Evolutionary conservation across 2,329 filamentous ascomycete species (phyloP).

Genomic region (Hymenoscyphus occultus): DNA sequence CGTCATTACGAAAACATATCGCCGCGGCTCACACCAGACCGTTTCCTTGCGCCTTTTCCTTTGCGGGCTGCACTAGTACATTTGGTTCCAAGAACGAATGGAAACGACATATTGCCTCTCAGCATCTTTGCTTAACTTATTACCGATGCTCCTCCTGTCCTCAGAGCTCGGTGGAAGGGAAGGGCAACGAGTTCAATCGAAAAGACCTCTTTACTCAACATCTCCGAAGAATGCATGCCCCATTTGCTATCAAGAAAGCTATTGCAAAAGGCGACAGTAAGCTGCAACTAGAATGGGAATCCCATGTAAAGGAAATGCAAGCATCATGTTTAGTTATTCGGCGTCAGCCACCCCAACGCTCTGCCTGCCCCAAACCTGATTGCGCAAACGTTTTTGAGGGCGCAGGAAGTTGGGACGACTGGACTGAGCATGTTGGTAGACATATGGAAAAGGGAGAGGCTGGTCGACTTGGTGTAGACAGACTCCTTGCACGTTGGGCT

Average conservation of each 20-base stretch:
- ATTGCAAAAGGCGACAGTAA: slow-evolving; percentile 57
- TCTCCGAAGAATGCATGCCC: slow-evolving; percentile 87
- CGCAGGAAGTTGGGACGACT: slow-evolving; percentile 76
- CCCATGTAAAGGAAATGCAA: slow-evolving; percentile 67
- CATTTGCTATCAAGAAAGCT: slow-evolving; percentile 59
- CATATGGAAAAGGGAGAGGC: slow-evolving; percentile 79
- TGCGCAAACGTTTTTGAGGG: slow-evolving; percentile 72
- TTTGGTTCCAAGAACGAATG: slow-evolving; percentile 97
- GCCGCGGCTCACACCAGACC: slow-evolving; percentile 67
- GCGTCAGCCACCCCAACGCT: slow-evolving; percentile 66
- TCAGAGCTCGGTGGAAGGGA: slow-evolving; percentile 51
- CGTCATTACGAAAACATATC: slow-evolving; percentile 63
- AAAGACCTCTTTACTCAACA: slow-evolving; percentile 97
- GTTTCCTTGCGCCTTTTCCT: slow-evolving; percentile 82
- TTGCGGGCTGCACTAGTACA: slow-evolving; percentile 77
- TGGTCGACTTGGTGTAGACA: slow-evolving; percentile 54
- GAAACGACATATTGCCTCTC: slow-evolving; percentile 90
- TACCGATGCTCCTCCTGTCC: slow-evolving; percentile 63
- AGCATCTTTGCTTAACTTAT: slow-evolving; percentile 72
- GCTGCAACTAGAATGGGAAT: slow-evolving; percentile 61
- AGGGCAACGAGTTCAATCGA: slow-evolving; percentile 77
- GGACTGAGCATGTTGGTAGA: slow-evolving; percentile 87
- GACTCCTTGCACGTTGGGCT: slow-evolving; percentile 58
- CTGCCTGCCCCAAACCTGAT: slow-evolving; percentile 67
- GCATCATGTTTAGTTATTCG: slow-evolving; percentile 69